Conservation (phyloP, 2,329 filamentous ascomycete species). For the Lecanicillium sp. region DNA sequence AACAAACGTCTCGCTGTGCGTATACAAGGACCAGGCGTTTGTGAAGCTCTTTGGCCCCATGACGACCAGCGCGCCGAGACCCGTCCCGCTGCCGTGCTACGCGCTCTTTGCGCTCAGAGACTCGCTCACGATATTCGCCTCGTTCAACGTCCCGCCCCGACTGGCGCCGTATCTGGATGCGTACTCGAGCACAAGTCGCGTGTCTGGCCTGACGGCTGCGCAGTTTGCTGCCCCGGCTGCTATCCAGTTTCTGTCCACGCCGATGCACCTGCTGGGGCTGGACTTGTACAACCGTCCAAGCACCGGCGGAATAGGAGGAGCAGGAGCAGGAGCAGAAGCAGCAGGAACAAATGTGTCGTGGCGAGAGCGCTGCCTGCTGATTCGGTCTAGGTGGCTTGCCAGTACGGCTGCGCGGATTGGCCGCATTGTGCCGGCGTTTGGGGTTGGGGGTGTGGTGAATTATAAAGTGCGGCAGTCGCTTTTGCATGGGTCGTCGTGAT, state of each 20-base stretch:
- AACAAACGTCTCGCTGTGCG: constrained; percentile 78
- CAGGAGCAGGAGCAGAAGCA: constrained; percentile 16
- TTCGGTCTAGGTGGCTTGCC: constrained; percentile 68
- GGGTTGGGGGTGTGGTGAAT: constrained; percentile 81
- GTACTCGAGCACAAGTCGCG: constrained; percentile 23
- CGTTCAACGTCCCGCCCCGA: constrained; percentile 79
- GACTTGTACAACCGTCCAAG: constrained; percentile 72
- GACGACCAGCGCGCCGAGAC: constrained; percentile 34
- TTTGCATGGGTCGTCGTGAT: no score
- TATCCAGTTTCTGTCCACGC: constrained; percentile 73
- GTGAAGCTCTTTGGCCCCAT: constrained; percentile 70
- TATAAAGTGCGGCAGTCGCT: constrained; percentile 51
- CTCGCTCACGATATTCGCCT: constrained; percentile 82
- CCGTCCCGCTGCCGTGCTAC: constrained; percentile 64
- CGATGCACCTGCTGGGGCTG: constrained; percentile 74
- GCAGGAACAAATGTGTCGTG: constrained; percentile 28
- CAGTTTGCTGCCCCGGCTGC: constrained; percentile 75
- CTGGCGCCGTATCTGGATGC: constrained; percentile 61
- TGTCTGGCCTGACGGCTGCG: constrained; percentile 54
- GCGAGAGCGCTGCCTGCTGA: constrained; percentile 53
- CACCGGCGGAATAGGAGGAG: no score
- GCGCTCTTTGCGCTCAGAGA: constrained; percentile 74
- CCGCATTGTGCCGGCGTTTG: constrained; percentile 82
- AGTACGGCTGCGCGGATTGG: constrained; percentile 70
- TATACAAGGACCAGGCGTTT: constrained; percentile 86